A percentile compares a stretch with the other conserved stretches of the same genome.
These are phyloP conservation scores for Pleurotus ostreatus DNA, from an alignment of 768 basidiomycete species.

Conservation along the genomic window DNA sequence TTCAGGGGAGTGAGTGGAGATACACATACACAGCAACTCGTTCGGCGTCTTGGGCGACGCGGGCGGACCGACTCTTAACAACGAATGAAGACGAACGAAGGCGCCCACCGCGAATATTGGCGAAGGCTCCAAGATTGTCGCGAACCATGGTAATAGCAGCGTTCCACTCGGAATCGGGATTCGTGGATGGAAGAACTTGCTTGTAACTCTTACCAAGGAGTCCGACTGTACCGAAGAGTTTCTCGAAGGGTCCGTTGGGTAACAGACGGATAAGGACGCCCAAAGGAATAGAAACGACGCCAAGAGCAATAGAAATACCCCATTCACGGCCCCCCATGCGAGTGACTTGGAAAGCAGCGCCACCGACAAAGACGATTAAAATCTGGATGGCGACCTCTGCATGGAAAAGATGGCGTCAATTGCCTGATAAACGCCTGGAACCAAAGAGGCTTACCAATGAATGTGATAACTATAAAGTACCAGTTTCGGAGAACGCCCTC, in stretches of 20 bases:
- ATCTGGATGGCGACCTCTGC: slow-evolving; percentile 85
- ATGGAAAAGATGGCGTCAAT: not conserved
- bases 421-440: no score
- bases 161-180: slow-evolving; percentile 67
- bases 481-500: slow-evolving; percentile 74
- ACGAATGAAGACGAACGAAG: slow-evolving; percentile 83
- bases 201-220: slow-evolving; percentile 25
- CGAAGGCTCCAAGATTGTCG: slow-evolving; percentile 83
- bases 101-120: slow-evolving; percentile 84
- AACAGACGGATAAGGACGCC: slow-evolving; percentile 77
- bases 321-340: slow-evolving; percentile 80
- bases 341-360: slow-evolving; percentile 87
- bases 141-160: slow-evolving; percentile 77
- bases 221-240: slow-evolving; percentile 23
- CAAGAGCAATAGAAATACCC: slow-evolving; percentile 89
- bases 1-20: slow-evolving; percentile 1
- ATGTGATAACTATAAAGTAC: slow-evolving; percentile 82
- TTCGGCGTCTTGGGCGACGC: slow-evolving; percentile 44
- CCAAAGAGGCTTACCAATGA: slow-evolving; percentile 58
- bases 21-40: slow-evolving; percentile 41
- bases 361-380: slow-evolving; percentile 87
- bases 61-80: slow-evolving; percentile 69
- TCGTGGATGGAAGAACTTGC: slow-evolving; percentile 60
- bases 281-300: slow-evolving; percentile 82
- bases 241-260: slow-evolving; percentile 79